A percentile compares a stretch with the other conserved stretches of the same genome.
phyloP scores from a whole-genome alignment of 2,329 filamentous ascomycete species.

The Ceratocystis harringtonii region DNA sequence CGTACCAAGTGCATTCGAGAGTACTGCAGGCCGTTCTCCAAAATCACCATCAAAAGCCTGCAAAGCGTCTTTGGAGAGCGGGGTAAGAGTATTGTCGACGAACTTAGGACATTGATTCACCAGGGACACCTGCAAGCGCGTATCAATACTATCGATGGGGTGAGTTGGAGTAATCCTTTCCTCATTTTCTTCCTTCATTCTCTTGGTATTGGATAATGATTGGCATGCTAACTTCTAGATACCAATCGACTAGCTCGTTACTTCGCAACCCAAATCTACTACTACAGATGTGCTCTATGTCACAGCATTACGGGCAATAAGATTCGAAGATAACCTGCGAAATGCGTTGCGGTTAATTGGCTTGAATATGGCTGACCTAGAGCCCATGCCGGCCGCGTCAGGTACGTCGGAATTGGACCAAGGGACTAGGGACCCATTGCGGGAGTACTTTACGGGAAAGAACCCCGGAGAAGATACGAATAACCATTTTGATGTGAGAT shows the following conservation, averaged over 20 bases:
- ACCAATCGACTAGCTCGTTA: not conserved
- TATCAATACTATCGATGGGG: constrained; percentile 69
- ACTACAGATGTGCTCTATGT: constrained; percentile 1
- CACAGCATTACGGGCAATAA: not conserved
- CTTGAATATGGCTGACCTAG: not conserved
- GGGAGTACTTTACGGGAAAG: not conserved
- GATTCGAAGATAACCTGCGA: constrained; percentile 1
- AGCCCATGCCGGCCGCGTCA: not conserved
- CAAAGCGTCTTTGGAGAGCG: constrained; percentile 57
- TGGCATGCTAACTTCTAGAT: not conserved
- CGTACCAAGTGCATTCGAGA: constrained; percentile 85
- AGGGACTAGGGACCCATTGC: not conserved
- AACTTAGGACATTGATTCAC: constrained; percentile 67
- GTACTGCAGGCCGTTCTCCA: constrained; percentile 81
- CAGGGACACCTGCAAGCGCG: constrained; percentile 56
- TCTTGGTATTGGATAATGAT: not conserved
- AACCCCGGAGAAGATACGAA: not conserved
- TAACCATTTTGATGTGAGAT: not conserved
- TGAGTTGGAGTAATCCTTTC: constrained; percentile 24
- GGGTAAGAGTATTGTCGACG: constrained; percentile 50
- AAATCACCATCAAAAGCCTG: constrained; percentile 68
- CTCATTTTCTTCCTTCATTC: not conserved
- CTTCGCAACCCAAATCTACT: constrained; percentile 16
- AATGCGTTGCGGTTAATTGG: constrained; percentile 8
- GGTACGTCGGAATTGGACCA: not conserved